Evolutionary conservation across 1,284 basidiomycete species (phyloP).

Genomic region (Pseudozyma tsukubaensis): DNA sequence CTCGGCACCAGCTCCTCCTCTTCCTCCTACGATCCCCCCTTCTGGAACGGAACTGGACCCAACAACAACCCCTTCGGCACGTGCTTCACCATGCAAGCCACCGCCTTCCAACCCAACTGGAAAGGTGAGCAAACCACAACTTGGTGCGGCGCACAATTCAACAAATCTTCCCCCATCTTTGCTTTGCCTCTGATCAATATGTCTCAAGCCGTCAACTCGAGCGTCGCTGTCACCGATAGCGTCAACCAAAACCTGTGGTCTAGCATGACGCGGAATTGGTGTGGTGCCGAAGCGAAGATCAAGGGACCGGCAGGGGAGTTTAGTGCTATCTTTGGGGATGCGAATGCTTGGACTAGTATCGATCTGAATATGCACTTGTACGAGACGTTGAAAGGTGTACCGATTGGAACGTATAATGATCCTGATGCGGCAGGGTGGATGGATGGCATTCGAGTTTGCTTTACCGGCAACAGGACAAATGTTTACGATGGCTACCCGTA

Average conservation of each 20-base stretch:
- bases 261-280: slow-evolving; percentile 44
- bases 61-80: slow-evolving; percentile 47
- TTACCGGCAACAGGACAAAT: slow-evolving; percentile 33
- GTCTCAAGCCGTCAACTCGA: slow-evolving; percentile 21
- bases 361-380: slow-evolving; percentile 42
- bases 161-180: slow-evolving; percentile 42
- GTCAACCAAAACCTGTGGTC: slow-evolving; percentile 18
- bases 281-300: slow-evolving; percentile 43
- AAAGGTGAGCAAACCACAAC: slow-evolving; percentile 42
- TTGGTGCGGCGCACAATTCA: slow-evolving; percentile 48
- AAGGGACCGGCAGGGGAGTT: slow-evolving; percentile 28
- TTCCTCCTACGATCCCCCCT: slow-evolving; percentile 27
- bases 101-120: slow-evolving; percentile 48
- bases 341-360: slow-evolving; percentile 30
- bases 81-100: slow-evolving; percentile 42
- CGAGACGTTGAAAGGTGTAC: slow-evolving; percentile 37
- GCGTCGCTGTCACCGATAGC: slow-evolving; percentile 14
- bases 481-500: slow-evolving; percentile 28
- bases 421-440: slow-evolving; percentile 31
- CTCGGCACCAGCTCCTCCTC: slow-evolving; percentile 6
- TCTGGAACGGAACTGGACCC: slow-evolving; percentile 49
- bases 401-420: slow-evolving; percentile 19
- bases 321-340: slow-evolving; percentile 34
- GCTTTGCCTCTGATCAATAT: slow-evolving; percentile 41
- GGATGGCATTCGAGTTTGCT: slow-evolving; percentile 16